Conservation (phyloP, 2,329 filamentous ascomycete species). For the Aspergillus glaucus region DNA sequence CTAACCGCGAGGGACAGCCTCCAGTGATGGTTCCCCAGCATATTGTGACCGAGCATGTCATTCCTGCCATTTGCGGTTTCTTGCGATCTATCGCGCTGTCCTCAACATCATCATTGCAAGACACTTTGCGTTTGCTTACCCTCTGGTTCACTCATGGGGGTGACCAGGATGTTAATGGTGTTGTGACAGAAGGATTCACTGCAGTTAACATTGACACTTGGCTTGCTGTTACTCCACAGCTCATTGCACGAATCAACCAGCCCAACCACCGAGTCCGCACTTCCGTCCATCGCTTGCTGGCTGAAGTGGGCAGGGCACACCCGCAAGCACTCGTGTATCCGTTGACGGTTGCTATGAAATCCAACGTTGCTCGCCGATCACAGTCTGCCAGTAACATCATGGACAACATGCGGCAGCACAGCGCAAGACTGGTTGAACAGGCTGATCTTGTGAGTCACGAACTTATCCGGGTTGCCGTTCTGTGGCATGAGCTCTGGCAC, state of each 20-base stretch:
- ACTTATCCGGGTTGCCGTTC: constrained; percentile 88
- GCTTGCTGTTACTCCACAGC: constrained; percentile 95
- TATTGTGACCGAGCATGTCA: constrained; percentile 77
- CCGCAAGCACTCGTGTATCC: constrained; percentile 96
- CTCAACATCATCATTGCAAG: constrained; percentile 85
- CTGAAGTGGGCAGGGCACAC: constrained; percentile 87
- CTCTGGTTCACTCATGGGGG: constrained; percentile 95
- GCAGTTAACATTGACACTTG: constrained; percentile 95
- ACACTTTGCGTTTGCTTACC: constrained; percentile 85
- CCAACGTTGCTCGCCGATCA: constrained; percentile 74
- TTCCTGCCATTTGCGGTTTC: constrained; percentile 91
- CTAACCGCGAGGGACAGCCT: constrained; percentile 49
- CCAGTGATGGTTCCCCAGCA: constrained; percentile 54
- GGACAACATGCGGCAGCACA: constrained; percentile 97
- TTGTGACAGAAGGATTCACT: constrained; percentile 83
- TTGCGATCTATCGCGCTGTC: constrained; percentile 95
- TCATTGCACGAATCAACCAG: constrained; percentile 96
- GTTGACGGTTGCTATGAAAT: constrained; percentile 96
- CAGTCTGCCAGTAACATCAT: constrained; percentile 89
- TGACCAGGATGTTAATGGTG: constrained; percentile 76
- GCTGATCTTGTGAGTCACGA: constrained; percentile 93
- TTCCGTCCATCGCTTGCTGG: constrained; percentile 84
- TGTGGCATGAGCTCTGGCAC: constrained; percentile 99
- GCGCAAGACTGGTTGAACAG: constrained; percentile 84
- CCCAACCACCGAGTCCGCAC: constrained; percentile 81